Base-by-base conservation (phyloP, 164 flowering plant species). In the Nymphaea thermarum region DNA sequence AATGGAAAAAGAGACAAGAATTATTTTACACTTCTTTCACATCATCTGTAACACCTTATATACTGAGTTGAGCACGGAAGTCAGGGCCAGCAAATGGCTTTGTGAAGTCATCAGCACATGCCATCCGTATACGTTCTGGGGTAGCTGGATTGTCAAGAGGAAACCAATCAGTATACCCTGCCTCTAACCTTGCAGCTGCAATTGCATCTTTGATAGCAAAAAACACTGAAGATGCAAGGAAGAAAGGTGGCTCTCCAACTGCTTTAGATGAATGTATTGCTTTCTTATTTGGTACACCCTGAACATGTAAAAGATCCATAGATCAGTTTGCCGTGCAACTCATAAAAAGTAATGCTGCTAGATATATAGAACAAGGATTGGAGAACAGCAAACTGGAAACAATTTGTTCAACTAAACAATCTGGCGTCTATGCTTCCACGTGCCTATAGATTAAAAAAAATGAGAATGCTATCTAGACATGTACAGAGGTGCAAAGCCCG, bases 191-290 rank as follows among this genome's bases (percentile, higher is more conserved):
- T 36, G 97, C 98, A 63, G 94, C 93, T 60, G 65, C 66, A 53
- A 94, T 86, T 14, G 98, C 99, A 71, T 94, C 96, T 72, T 94
- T 94, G 72, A 94, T 91, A 66, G 94, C 99, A 63, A 94, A 94
- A 64, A 94, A 87, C 45, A 85, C 96, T 10, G 96, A 55, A 43
- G 98, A 86, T 5, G 98, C 99, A 64, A 94, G 85, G 67, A 94
- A 94, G 70, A 94, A 94, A 15, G 99, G 99, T 65, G 98, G 98
- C 73, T 95, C 99, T 4, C 99, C 99, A 0, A 92, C 98, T 17
- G 98, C 99, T 81, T 95, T 95, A 2, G 96, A 91, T 53, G 98
- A 95, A 71, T 95, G 98, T 65, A 95, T 83, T 65, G 97, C 98
- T 75, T 81, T 90, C 41, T 66, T 73, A 71, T 95, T 95, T 47